These are phyloP conservation scores for Coemansia sp. DNA, from an alignment of 192 early-diverging fungal species.

Conservation along the genomic window DNA sequence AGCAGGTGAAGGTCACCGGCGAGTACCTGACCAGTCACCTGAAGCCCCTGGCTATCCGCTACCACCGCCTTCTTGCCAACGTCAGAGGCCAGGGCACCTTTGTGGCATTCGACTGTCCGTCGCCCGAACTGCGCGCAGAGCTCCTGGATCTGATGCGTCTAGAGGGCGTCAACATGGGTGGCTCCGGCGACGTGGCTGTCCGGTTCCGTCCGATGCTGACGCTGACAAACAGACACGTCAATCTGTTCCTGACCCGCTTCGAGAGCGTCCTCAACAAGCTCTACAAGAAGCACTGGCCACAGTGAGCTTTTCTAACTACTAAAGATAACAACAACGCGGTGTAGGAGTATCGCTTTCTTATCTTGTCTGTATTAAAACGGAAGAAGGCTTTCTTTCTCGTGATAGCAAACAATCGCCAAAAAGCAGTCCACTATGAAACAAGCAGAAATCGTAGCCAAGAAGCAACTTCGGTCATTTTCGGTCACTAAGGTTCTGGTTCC, in stretches of 20 bases:
- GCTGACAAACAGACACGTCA: constrained; percentile 66
- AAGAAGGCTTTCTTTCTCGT: too few relatives aligned
- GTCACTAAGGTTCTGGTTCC: constrained; percentile 1
- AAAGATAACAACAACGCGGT: too few relatives aligned
- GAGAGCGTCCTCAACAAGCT: constrained; percentile 58
- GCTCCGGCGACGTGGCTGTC: constrained; percentile 61
- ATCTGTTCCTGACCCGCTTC: constrained; percentile 64
- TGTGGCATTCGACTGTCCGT: constrained; percentile 68
- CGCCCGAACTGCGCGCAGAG: constrained; percentile 50
- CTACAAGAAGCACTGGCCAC: constrained; percentile 52
- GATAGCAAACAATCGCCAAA: too few relatives aligned
- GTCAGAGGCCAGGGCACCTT: constrained; percentile 69
- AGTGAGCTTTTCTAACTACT: background rate
- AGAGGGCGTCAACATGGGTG: constrained; percentile 69
- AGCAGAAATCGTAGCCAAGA: background rate
- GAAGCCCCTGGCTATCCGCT: constrained; percentile 49
- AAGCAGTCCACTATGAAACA: too few relatives aligned
- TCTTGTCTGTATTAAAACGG: too few relatives aligned
- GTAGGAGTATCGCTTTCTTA: too few relatives aligned
- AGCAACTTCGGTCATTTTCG: background rate
- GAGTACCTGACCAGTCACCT: constrained; percentile 59
- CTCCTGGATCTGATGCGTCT: constrained; percentile 59
- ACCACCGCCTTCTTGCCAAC: constrained; percentile 50
- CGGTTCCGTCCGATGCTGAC: constrained; percentile 73
- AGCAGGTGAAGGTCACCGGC: constrained; percentile 57